These are phyloP conservation scores for Aspergillus flavus DNA, from an alignment of 2,329 filamentous ascomycete genomes.

Conservation along the genomic window DNA sequence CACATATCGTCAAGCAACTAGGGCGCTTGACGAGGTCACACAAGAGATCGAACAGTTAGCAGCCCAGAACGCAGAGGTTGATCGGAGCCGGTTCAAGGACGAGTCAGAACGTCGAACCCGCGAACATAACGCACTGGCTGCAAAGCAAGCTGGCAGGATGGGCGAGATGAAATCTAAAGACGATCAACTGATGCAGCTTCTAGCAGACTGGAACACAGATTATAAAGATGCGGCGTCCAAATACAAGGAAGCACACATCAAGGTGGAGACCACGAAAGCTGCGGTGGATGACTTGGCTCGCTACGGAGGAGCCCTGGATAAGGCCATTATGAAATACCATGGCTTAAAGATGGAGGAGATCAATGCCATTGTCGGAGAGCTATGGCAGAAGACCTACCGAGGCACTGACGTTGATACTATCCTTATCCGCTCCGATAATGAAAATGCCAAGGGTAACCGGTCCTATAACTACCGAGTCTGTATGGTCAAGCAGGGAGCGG, in stretches of 20 bases:
- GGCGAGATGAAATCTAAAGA: conserved; percentile 84
- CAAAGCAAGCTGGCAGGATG: conserved; percentile 72
- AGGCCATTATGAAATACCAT: conserved; percentile 97
- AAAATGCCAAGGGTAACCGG: conserved; percentile 72
- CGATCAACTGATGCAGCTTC: conserved; percentile 71
- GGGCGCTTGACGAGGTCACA: conserved; percentile 67
- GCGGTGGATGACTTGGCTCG: conserved; percentile 87
- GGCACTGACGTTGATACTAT: conserved; percentile 98
- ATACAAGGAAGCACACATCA: conserved; percentile 86
- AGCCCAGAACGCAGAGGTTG: conserved; percentile 76
- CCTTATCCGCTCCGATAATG: conserved; percentile 88
- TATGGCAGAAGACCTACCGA: conserved; percentile 97
- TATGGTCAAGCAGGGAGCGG: conserved; percentile 95
- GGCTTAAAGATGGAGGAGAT: conserved; percentile 97
- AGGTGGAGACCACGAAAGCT: conserved; percentile 87
- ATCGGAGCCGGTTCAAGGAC: conserved; percentile 72
- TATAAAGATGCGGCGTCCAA: conserved; percentile 80
- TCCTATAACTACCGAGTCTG: conserved; percentile 96
- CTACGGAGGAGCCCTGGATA: conserved; percentile 82
- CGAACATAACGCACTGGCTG: conserved; percentile 68
- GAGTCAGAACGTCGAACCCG: conserved; percentile 71
- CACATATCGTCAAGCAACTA: conserved; percentile 75
- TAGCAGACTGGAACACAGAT: conserved; percentile 79
- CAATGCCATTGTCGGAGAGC: conserved; percentile 88
- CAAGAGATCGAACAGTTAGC: conserved; percentile 74